Base-by-base conservation (phyloP, 106 monocot genomes). In the Acanthochlamys bracteata region DNA sequence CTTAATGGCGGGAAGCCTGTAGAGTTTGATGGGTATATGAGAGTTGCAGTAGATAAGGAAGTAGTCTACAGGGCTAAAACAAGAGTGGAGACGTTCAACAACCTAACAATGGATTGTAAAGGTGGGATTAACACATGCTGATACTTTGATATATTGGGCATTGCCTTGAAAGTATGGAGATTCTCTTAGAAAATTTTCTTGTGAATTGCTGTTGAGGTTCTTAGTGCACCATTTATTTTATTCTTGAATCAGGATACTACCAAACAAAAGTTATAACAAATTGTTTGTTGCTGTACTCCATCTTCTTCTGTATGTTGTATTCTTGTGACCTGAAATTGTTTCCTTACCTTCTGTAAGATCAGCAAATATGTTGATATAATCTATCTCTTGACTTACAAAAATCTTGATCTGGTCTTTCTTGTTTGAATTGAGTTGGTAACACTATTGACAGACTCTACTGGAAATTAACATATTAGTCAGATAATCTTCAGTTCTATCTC, bases 21-120 rank as follows among this genome's bases (percentile, higher is more conserved):
- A 59, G 71, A 71, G 46, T 90, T 85, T 64, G 90, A 90, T 61
- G 90, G 79, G 41, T 86, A 80, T 27, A 90, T 90, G 90, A 76
- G 90, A 56, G 77, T 86, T 57, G 86, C 77, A 7, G 82, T 90
- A 41, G 90, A 90, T 61, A 90, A 85, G 0, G 90, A 90, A 59
- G 85, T 86, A 20, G 55, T 90, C 40, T 90, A 83, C 53, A 79
- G 90, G 66, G 79, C 82, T 8, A 90, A 90, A 63, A 80, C 78
- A 4, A 71, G 59, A 39, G 82, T 90, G 20, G 90, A 90, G 69
- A 90, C 90, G 8, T 90, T 90, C 73, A 83, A 83, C 60, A 86
- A 90, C 69, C 68, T 90, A 64, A 90, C 90, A 0, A 69, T 41
- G 64, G 85, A 90, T 65, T 90, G 90, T 24, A 90, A 86, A 64